Conservation (phyloP, 352 stramenopile species). For the Phytophthora citricola region DNA sequence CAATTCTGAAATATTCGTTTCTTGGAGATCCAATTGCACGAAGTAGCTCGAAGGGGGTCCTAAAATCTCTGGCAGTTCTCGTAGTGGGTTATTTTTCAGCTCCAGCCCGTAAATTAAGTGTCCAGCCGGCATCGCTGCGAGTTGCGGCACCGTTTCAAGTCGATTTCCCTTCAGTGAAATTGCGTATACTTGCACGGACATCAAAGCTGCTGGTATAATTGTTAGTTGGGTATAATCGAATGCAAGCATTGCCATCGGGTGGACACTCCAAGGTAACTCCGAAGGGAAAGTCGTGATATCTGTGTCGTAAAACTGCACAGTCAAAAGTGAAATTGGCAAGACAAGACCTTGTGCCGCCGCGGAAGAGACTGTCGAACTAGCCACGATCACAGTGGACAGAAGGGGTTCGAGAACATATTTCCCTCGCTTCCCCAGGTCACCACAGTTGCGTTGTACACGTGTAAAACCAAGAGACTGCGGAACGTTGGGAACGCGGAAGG, state of each 20-base stretch:
- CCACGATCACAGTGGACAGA: no score
- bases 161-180: slow-evolving; percentile 23
- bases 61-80: slow-evolving; percentile 1
- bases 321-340: no score
- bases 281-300: no score
- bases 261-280: not conserved
- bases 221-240: slow-evolving; percentile 19
- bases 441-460: no score
- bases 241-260: slow-evolving; percentile 16
- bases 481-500: no score
- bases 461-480: no score
- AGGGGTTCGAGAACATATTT: no score
- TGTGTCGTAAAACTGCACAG: no score
- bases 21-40: slow-evolving; percentile 11
- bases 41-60: slow-evolving; percentile 3
- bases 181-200: slow-evolving; percentile 9
- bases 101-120: not conserved
- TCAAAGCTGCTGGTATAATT: slow-evolving; percentile 4
- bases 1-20: slow-evolving; percentile 7
- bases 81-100: slow-evolving; percentile 12
- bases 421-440: no score
- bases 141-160: slow-evolving; percentile 12
- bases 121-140: not conserved
- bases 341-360: no score
- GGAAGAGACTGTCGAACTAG: no score